Conservation (phyloP, 2,329 filamentous ascomycete species). For the Colletotrichum destructivum region DNA sequence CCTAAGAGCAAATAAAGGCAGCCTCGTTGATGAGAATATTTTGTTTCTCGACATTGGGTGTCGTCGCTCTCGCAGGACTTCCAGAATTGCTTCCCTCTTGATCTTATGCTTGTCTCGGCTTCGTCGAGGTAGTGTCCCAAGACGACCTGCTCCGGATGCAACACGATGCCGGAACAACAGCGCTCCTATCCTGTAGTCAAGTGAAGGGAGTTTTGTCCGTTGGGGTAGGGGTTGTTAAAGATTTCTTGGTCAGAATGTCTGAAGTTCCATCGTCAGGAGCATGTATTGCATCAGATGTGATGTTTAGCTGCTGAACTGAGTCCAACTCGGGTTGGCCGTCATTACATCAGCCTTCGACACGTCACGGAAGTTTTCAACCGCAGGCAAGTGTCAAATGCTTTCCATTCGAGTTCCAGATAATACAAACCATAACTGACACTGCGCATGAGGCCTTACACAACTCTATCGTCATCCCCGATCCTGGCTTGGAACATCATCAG, state of each 20-base stretch:
- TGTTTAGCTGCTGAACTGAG: not conserved
- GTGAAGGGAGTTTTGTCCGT: not conserved
- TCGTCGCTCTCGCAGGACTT: constrained; percentile 46
- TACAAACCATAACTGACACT: not conserved
- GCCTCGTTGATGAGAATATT: constrained; percentile 39
- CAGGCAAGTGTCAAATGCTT: not conserved
- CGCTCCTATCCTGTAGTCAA: not conserved
- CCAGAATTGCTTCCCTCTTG: not conserved
- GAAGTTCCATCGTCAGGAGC: not conserved
- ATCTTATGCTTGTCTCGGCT: not conserved
- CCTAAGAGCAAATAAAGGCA: constrained; percentile 56
- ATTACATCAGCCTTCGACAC: too few relatives aligned
- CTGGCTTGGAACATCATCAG: not conserved
- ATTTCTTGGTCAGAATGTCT: not conserved
- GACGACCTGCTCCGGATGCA: not conserved
- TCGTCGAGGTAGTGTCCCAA: not conserved
- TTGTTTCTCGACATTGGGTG: constrained; percentile 44
- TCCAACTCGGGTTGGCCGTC: not conserved
- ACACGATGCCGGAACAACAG: not conserved
- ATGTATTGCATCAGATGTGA: not conserved
- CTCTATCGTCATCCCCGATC: not conserved
- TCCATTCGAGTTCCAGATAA: too few relatives aligned
- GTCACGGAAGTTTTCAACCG: not conserved
- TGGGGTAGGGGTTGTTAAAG: not conserved
- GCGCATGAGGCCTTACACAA: too few relatives aligned